Evolutionary conservation across 2,329 filamentous ascomycete genomes (phyloP).

Genomic region (Alternaria sp.): DNA sequence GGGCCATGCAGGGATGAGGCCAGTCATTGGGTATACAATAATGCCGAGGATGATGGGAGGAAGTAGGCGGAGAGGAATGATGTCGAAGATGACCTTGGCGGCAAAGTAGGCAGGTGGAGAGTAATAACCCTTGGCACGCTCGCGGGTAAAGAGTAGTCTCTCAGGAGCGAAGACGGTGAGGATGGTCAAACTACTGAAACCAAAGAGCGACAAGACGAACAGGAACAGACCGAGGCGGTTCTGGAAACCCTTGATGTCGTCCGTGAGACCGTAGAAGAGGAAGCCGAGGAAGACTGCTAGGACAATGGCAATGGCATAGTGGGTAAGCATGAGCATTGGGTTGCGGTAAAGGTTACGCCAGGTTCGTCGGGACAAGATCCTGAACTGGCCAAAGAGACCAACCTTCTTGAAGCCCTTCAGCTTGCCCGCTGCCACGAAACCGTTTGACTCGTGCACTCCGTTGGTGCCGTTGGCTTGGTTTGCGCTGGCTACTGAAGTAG

Average conservation of each 20-base stretch:
- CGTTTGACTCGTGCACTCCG: constrained; percentile 63
- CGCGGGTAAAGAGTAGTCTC: constrained; percentile 86
- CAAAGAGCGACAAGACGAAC: constrained; percentile 93
- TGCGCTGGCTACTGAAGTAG: constrained; percentile 70
- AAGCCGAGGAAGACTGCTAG: constrained; percentile 93
- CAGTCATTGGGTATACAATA: constrained; percentile 98
- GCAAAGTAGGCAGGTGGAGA: constrained; percentile 91
- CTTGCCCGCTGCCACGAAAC: constrained; percentile 64
- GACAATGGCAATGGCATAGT: constrained; percentile 96
- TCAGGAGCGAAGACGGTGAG: constrained; percentile 93
- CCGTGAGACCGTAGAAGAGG: constrained; percentile 93
- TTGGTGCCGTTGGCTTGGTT: constrained; percentile 72
- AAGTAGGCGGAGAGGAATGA: constrained; percentile 90
- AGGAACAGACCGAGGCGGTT: constrained; percentile 97
- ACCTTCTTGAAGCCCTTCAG: constrained; percentile 85
- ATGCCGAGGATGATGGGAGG: constrained; percentile 94
- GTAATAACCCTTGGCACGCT: constrained; percentile 97
- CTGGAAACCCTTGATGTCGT: constrained; percentile 97
- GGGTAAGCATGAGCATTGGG: constrained; percentile 96
- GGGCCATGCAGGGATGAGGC: constrained; percentile 78
- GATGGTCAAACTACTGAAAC: constrained; percentile 94
- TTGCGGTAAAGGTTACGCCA: constrained; percentile 99
- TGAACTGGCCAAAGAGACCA: constrained; percentile 80
- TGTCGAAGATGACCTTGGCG: constrained; percentile 97
- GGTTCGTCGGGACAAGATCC: constrained; percentile 87